These are phyloP conservation scores for Mycena rebaudengoi DNA, from an alignment of 768 basidiomycete genomes.

Conservation along the genomic window DNA sequence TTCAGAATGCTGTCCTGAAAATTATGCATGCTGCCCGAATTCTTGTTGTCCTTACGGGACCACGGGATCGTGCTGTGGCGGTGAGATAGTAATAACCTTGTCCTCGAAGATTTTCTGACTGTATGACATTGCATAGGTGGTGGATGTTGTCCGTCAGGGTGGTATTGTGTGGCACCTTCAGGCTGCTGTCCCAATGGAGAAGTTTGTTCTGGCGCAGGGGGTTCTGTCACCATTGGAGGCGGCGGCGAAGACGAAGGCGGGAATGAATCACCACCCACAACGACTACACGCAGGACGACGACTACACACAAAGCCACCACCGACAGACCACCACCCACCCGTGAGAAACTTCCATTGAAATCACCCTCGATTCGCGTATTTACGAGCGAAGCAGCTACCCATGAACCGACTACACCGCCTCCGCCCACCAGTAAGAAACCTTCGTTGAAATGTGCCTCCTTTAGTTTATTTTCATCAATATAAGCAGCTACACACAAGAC, in stretches of 20 bases:
- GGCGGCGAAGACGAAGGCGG: not conserved
- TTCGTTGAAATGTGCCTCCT: not conserved
- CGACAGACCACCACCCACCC: not conserved
- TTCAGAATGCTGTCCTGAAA: not conserved
- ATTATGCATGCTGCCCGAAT: not conserved
- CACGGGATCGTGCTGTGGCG: not conserved
- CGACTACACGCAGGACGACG: not conserved
- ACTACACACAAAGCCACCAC: not conserved
- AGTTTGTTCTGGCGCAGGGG: not conserved
- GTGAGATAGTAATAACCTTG: not conserved
- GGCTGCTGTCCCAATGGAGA: not conserved
- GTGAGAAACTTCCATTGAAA: not conserved
- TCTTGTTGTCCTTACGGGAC: not conserved
- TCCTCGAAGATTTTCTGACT: not conserved
- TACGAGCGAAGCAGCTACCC: not conserved
- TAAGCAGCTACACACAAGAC: not conserved
- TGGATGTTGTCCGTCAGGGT: not conserved
- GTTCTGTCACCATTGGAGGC: not conserved
- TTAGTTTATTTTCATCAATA: not conserved
- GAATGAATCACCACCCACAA: no score
- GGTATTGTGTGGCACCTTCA: not conserved
- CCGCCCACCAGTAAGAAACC: not conserved
- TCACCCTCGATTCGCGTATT: not conserved
- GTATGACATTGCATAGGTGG: not conserved
- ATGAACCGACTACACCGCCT: not conserved